Base-by-base conservation (phyloP, 225 moss, liverwort and hornwort genomes). In the Straminergon stramineum region DNA sequence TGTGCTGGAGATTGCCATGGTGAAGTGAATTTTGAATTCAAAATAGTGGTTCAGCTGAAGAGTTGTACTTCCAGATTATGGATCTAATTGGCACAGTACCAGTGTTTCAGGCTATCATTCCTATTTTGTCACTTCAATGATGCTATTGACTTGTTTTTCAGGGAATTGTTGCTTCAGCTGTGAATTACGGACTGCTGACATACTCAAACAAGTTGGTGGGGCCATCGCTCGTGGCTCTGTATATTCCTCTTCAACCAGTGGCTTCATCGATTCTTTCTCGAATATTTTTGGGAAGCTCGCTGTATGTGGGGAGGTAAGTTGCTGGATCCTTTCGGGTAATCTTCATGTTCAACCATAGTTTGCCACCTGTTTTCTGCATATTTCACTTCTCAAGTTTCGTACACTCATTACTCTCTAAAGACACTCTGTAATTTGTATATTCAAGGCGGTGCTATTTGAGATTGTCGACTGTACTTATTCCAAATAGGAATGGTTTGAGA, bases 171-270 rank as follows among this genome's bases (percentile, higher is more conserved):
- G 99, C 99, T 62, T 99, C 99, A 79, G 99, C 99, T 61, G 64
- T 95, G 82, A 99, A 97, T 90, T 99, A 99, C 86, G 93, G 94
- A 82, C 90, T 99, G 55, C 91, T 97, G 91, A 95, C 95, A 43
- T 96, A 92, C 80, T 92, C 96, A 37, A 99, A 99, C 90, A 97
- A 95, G 91, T 71, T 96, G 67, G 88, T 99, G 92, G 99, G 99
- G 61, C 97, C 99, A 57, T 96, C 97, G 75, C 88, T 99, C 76
- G 96, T 97, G 76, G 93, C 99, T 73, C 87, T 97, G 15, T 97
- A 97, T 90, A 96, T 92, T 84, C 97, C 99, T 83, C 94, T 99
- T 90, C 99, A 99, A 90, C 97, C 97, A 35, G 56, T 99, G 52
- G 84, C 94, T 87, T 95, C 99, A 74, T 90, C 97, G 16, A 39